Evolutionary conservation across 176 grass and related monocot genomes (phyloP), one percentile per base, ranked within the genome.

Genomic region (Elaeis guineensis): DNA sequence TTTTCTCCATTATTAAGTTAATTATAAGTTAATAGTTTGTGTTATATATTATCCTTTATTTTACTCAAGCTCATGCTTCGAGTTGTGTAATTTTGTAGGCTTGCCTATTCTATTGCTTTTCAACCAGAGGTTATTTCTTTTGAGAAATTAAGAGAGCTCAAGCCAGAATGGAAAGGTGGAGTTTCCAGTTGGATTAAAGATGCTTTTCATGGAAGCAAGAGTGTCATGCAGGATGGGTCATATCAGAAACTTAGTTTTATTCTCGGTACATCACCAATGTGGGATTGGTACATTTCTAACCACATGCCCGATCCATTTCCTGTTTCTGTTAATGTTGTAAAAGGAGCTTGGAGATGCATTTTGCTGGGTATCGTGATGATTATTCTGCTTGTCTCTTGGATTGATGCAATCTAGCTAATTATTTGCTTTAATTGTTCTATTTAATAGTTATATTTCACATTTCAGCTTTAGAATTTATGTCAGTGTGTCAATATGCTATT

Each of bases 111-210:
- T 53, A 91, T 97, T 70, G 75, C 53, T 67, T 64, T 74, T 53
- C 84, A 80, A 74, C 73, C 75, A 15, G 92, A 91, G 69, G 76
- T 89, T 65, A 63, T 91, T 57, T 60, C 74, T 5, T 68, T 64
- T 18, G 72, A 83, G 30, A 83, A 97, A 76, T 97, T 87, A 84
- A 83, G 70, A 53, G 87, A 91, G 63, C 55, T 88, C 56, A 97
- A 89, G 69, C 57, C 78, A 71, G 86, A 85, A 59, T 69, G 75
- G 19, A 87, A 69, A 49, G 29, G 51, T 88, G 93, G 81, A 73
- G 52, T 85, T 51, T 88, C 83, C 58, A 80, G 77, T 57, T 97
- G 93, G 93, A 75, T 97, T 70, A 97, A 97, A 85, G 80, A 80
- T 71, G 81, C 83, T 73, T 82, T 91, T 78, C 52, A 67, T 58